Evolutionary conservation across 768 basidiomycete species (phyloP).

Genomic region (Boletales sp.): DNA sequence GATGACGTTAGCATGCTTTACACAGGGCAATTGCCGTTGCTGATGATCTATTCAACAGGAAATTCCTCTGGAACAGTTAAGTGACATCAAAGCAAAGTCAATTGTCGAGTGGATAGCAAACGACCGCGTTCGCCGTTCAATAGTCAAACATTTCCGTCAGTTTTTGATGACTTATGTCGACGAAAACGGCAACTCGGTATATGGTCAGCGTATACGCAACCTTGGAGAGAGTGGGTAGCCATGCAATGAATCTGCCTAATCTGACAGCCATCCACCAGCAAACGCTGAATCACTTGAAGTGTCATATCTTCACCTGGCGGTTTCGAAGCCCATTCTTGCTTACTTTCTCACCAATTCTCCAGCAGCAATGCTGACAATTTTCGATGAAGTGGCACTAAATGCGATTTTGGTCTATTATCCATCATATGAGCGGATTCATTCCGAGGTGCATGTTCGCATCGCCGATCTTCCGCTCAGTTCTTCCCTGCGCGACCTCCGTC

Average conservation of each 20-base stretch:
- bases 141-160: conserved; percentile 88
- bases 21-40: not conserved
- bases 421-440: conserved; percentile 93
- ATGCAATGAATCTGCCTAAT: conserved; percentile 2
- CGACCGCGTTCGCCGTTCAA: conserved; percentile 85
- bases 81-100: conserved; percentile 96
- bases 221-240: conserved; percentile 83
- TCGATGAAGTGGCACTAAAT: conserved; percentile 92
- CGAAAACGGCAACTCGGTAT: conserved; percentile 86
- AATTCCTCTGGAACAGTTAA: conserved; percentile 90
- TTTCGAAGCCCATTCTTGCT: conserved; percentile 91
- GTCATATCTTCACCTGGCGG: conserved; percentile 90
- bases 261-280: conserved; percentile 43
- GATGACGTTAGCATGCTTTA: conserved; percentile 63
- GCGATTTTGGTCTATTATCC: conserved; percentile 96
- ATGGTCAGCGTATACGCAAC: conserved; percentile 89
- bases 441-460: conserved; percentile 96
- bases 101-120: conserved; percentile 98
- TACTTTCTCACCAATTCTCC: conserved; percentile 98
- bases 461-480: conserved; percentile 88
- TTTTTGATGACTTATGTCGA: conserved; percentile 97
- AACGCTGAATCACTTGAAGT: conserved; percentile 98
- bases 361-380: conserved; percentile 86
- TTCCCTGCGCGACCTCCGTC: conserved; percentile 90
- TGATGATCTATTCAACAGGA: conserved; percentile 51